Percentiles rank a stretch among this genome's conserved stretches.
Evolutionary conservation across 441 rosid genomes (phyloP).

Genomic region (Pelargonium australe): DNA sequence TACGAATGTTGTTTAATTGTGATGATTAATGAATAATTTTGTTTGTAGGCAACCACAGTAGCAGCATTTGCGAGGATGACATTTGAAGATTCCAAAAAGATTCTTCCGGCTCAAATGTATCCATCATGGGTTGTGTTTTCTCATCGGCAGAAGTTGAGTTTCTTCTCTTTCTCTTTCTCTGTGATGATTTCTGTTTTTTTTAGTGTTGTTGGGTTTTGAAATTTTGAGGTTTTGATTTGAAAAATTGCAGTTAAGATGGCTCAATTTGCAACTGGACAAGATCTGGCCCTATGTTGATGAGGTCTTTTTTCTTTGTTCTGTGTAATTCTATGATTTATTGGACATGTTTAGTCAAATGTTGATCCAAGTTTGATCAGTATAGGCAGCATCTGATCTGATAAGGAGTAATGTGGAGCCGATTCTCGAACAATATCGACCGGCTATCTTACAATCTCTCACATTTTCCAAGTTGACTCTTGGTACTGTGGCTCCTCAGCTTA

Average conservation of each 20-base stretch:
- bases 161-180: background rate
- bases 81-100: slow-evolving; percentile 70
- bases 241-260: slow-evolving; percentile 68
- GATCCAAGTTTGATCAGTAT: background rate
- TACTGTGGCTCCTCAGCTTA: slow-evolving; percentile 88
- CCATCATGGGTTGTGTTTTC: slow-evolving; percentile 90
- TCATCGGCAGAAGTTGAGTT: slow-evolving; percentile 70
- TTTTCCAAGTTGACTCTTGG: slow-evolving; percentile 85
- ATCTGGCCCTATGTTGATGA: slow-evolving; percentile 78
- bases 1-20: background rate
- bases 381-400: slow-evolving; percentile 94
- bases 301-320: slow-evolving; percentile 29
- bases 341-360: background rate
- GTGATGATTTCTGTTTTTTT: background rate
- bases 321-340: background rate
- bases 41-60: slow-evolving; percentile 53
- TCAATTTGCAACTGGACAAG: slow-evolving; percentile 67
- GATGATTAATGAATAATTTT: background rate
- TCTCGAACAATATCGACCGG: slow-evolving; percentile 81
- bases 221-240: background rate
- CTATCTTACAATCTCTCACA: slow-evolving; percentile 64
- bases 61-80: slow-evolving; percentile 93
- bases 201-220: background rate
- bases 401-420: slow-evolving; percentile 66
- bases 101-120: slow-evolving; percentile 53